Base-by-base conservation (phyloP, 164 flowering plant genomes). In the Liquidambar formosana region DNA sequence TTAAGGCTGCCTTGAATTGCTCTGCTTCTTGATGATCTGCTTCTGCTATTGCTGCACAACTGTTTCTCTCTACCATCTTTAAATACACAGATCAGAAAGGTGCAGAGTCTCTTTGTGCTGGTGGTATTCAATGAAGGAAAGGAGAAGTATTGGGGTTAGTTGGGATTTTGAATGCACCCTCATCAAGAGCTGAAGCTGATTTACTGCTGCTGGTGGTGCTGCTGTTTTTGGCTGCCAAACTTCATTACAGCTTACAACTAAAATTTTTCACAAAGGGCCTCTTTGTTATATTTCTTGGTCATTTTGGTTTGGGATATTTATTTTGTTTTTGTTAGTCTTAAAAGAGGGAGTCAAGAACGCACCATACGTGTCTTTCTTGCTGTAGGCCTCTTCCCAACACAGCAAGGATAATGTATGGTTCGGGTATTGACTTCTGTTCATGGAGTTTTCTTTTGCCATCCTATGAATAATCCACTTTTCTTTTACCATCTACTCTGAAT, bases 311-410 rank as follows among this genome's bases (percentile, higher is more conserved):
- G 21, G 8, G 23, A 16, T n/a, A 5, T 28, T 38, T 0, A 15
- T 67, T 51, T 67, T 54, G 8, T 45, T 71, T 14, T 6, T 67
- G 43, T 19, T 22, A 61, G 19, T 64, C 57, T 56, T 54, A 64
- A 76, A 62, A 64, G 77, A 72, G 77, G 89, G 73, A 90, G 93
- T 88, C 93, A 87, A 90, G 96, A 90, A 83, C 92, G 91, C 86
- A 88, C 92, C 93, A 83, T 87, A 75, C 76, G 16, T 49, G 73
- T 69, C 61, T 66, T 73, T 75, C 59, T 61, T 61, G 66, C 57
- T 71, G 57, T 52, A 54, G 18, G 53, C 33, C 41, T 15, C 5
- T 46, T 26, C 3, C 56, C 56, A 45, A 22, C 57, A 14, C 69
- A 46, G 64, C 69, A 67, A 65, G 68, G 49, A 49, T 44, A 49